A percentile compares a stretch with the other conserved stretches of the same genome.
Evolutionary conservation across 2,329 filamentous ascomycete genomes (phyloP).

Genomic region (Mycosphaerella sp.): DNA sequence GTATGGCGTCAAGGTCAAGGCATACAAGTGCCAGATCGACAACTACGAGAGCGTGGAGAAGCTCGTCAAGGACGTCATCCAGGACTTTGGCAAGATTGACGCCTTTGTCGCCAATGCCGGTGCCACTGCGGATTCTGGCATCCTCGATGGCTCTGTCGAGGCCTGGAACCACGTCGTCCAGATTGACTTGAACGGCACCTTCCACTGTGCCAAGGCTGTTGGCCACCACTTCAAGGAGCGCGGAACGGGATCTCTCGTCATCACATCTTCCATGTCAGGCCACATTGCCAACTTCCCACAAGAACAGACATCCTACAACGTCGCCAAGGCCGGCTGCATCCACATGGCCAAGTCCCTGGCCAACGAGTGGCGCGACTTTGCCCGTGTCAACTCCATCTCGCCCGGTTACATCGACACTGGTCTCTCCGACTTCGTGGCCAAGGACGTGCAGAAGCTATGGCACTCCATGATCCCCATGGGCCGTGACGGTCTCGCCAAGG

Average conservation of each 20-base stretch:
- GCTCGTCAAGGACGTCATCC: constrained; percentile 54
- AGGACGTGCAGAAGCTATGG: constrained; percentile 53
- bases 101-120: constrained; percentile 65
- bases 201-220: constrained; percentile 83
- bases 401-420: constrained; percentile 64
- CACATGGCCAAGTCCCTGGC: constrained; percentile 53
- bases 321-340: constrained; percentile 61
- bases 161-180: constrained; percentile 73
- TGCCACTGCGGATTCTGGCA: constrained; percentile 60
- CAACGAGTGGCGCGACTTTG: constrained; percentile 65
- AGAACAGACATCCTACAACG: constrained; percentile 60
- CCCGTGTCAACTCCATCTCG: constrained; percentile 61
- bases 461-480: constrained; percentile 55
- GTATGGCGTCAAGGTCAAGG: constrained; percentile 60
- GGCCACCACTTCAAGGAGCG: constrained; percentile 68
- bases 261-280: constrained; percentile 70
- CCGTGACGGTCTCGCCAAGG: constrained; percentile 57
- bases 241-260: constrained; percentile 58
- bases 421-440: constrained; percentile 57
- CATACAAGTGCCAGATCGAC: constrained; percentile 59
- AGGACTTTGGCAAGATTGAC: constrained; percentile 65
- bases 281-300: constrained; percentile 78
- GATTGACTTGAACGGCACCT: constrained; percentile 78
- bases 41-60: constrained; percentile 51
- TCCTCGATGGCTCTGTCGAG: constrained; percentile 62